Percentiles rank a stretch among this genome's conserved stretches.
phyloP scores from a whole-genome alignment of 176 grass and related monocot species.

The Tuctoria greenei region DNA sequence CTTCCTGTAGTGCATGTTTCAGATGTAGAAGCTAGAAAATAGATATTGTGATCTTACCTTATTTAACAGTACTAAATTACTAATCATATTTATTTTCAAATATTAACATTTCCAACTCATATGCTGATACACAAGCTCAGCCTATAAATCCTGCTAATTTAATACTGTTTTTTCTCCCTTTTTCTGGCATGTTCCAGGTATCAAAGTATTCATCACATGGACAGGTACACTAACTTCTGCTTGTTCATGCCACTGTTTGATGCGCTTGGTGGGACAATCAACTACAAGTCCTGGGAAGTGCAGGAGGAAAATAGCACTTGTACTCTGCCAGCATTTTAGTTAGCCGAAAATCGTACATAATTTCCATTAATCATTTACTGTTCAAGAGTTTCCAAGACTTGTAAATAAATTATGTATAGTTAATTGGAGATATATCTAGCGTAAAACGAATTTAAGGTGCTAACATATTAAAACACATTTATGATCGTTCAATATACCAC shows the following conservation, averaged over 20 bases:
- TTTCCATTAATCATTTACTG: not conserved
- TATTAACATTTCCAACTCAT: not conserved
- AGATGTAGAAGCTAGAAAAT: not conserved
- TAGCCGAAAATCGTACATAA: not conserved
- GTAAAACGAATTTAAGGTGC: too few relatives aligned
- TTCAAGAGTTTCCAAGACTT: not conserved
- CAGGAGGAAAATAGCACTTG: slow-evolving; percentile 47
- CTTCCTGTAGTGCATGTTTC: too few relatives aligned
- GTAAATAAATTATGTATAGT: too few relatives aligned
- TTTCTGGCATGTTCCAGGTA: slow-evolving; percentile 32
- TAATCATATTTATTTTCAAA: not conserved
- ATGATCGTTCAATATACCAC: too few relatives aligned
- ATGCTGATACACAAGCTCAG: not conserved
- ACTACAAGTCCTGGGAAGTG: slow-evolving; percentile 52
- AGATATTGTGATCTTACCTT: too few relatives aligned
- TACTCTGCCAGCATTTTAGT: slow-evolving; percentile 21
- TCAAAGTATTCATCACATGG: slow-evolving; percentile 56
- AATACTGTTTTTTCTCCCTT: not conserved
- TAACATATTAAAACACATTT: too few relatives aligned
- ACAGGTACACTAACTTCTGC: slow-evolving; percentile 61
- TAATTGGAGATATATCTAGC: too few relatives aligned
- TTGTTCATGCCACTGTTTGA: slow-evolving; percentile 82
- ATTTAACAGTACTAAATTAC: not conserved
- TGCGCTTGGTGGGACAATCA: slow-evolving; percentile 51
- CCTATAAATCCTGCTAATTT: not conserved